Conservation (phyloP, 768 basidiomycete species). For the Leccinum subtestaceum region DNA sequence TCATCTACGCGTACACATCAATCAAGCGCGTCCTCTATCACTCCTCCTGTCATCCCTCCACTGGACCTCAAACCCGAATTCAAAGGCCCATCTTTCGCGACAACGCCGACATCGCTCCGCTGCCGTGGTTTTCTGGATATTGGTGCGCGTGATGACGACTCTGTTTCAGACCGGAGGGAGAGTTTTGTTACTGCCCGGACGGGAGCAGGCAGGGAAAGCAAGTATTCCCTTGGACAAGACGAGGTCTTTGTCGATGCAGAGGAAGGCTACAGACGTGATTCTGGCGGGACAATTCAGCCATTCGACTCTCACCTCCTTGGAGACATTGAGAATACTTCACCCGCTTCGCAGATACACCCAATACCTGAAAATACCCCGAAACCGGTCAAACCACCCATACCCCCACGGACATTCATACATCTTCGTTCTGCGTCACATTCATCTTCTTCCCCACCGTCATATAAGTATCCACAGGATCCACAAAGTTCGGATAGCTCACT, state of each 20-base stretch:
- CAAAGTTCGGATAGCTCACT: constrained; percentile 19
- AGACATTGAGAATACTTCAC: constrained; percentile 9
- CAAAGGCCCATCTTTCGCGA: constrained; percentile 33
- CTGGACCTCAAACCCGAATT: constrained; percentile 58
- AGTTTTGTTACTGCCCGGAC: constrained; percentile 54
- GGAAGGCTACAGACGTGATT: constrained; percentile 22
- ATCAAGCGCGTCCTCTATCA: constrained; percentile 39
- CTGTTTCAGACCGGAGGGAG: constrained; percentile 50
- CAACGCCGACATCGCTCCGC: constrained; percentile 27
- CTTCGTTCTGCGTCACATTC: constrained; percentile 17
- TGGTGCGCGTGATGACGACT: constrained; percentile 37
- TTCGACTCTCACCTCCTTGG: constrained; percentile 19
- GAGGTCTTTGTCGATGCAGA: constrained; percentile 30
- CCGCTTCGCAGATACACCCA: not conserved
- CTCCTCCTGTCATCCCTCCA: constrained; percentile 53
- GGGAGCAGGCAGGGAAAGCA: constrained; percentile 28
- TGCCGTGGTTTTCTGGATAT: constrained; percentile 23
- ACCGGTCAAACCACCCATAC: constrained; percentile 21
- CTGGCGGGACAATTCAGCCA: constrained; percentile 22
- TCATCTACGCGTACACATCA: constrained; percentile 59
- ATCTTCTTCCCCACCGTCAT: constrained; percentile 27
- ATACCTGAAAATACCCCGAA: constrained; percentile 5
- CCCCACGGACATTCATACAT: constrained; percentile 13
- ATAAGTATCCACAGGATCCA: constrained; percentile 17
- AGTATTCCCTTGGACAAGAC: constrained; percentile 28